These are phyloP conservation scores for Zygosaccharomyces siamensis DNA, from an alignment of 805 yeast genomes.

Conservation along the genomic window DNA sequence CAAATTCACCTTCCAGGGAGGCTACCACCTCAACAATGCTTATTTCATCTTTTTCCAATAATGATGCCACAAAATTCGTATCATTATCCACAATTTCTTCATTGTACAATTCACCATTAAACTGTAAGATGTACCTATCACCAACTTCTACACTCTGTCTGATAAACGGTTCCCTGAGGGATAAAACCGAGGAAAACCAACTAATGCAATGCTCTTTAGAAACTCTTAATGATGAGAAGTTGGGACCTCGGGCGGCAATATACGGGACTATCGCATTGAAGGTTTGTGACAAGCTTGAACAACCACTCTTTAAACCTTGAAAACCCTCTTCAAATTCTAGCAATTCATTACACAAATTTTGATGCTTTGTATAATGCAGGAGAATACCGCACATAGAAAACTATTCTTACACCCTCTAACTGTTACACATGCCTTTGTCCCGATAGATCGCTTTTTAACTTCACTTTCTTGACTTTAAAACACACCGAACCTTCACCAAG, in stretches of 20 bases:
- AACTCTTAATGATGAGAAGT: constrained; percentile 39
- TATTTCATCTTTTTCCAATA: constrained; percentile 29
- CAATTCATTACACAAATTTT: constrained; percentile 7
- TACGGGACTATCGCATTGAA: constrained; percentile 41
- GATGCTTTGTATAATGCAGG: constrained; percentile 28
- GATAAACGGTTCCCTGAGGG: constrained; percentile 74
- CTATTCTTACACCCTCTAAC: not conserved
- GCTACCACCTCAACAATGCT: constrained; percentile 43
- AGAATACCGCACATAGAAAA: constrained; percentile 54
- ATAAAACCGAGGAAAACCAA: constrained; percentile 68
- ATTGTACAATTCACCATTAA: constrained; percentile 88
- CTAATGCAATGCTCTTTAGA: constrained; percentile 15
- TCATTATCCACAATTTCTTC: constrained; percentile 56
- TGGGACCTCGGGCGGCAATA: constrained; percentile 61
- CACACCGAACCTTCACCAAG: not conserved
- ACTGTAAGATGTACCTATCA: constrained; percentile 52
- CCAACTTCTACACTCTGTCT: constrained; percentile 55
- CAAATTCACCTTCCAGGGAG: constrained; percentile 74
- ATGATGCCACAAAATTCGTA: constrained; percentile 47
- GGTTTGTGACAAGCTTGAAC: constrained; percentile 7
- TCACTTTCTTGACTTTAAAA: not conserved
- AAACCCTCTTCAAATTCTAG: constrained; percentile 19
- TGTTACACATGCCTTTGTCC: not conserved
- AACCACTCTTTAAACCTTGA: not conserved
- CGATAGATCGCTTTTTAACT: not conserved